A percentile compares a stretch with the other conserved stretches of the same genome.
phyloP scores from a whole-genome alignment of 768 basidiomycete species.

The Suillus spraguei region DNA sequence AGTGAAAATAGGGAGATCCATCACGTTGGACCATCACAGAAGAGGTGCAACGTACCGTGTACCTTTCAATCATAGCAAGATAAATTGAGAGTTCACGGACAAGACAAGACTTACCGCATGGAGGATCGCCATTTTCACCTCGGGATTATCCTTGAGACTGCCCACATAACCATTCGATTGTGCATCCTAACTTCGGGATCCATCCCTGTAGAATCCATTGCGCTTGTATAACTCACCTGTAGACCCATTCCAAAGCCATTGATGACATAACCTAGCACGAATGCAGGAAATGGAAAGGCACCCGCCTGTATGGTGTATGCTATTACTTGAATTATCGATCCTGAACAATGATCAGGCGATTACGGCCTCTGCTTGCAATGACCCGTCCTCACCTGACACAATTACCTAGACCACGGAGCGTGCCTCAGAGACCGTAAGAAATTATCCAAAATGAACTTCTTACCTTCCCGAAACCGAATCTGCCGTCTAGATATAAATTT shows the following conservation, averaged over 20 bases:
- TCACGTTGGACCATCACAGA: not conserved
- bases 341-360: constrained; percentile 16
- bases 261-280: constrained; percentile 43
- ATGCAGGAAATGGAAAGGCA: constrained; percentile 47
- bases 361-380: not conserved
- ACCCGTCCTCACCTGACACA: constrained; percentile 25
- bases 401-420: constrained; percentile 22
- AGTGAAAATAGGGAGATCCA: not conserved
- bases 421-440: not conserved
- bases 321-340: constrained; percentile 31
- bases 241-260: constrained; percentile 49
- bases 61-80: not conserved
- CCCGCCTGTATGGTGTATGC: constrained; percentile 40
- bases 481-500: constrained; percentile 31
- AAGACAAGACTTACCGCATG: constrained; percentile 38
- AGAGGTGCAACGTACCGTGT: constrained; percentile 1
- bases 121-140: constrained; percentile 42
- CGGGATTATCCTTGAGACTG: constrained; percentile 39
- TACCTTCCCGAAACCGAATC: constrained; percentile 39
- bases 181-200: constrained; percentile 37
- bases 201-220: not conserved
- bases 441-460: not conserved
- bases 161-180: constrained; percentile 51
- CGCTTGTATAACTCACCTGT: constrained; percentile 37
- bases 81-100: not conserved